Percentiles rank a stretch among this genome's conserved stretches.
These are phyloP conservation scores for Croton setiger DNA, from an alignment of 441 rosid species.

Conservation along the genomic window DNA sequence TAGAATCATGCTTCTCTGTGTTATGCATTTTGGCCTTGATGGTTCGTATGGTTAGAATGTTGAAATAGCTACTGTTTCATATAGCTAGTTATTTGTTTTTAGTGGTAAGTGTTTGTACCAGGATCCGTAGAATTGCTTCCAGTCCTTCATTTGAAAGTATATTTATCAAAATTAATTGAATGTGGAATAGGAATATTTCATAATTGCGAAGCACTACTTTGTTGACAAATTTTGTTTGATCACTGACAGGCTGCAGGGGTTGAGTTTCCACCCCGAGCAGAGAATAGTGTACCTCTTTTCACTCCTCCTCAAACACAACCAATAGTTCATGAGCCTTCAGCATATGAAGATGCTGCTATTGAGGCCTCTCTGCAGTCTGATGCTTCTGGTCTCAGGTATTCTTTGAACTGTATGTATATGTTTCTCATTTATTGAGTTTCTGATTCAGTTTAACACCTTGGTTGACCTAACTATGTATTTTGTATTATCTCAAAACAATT, in stretches of 20 bases:
- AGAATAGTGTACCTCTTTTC: slow-evolving; percentile 75
- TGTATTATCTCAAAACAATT: too few species aligned
- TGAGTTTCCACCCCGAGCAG: slow-evolving; percentile 91
- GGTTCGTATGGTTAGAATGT: not conserved
- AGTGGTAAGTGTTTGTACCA: not conserved
- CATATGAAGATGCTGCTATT: slow-evolving; percentile 85
- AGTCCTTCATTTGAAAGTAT: not conserved
- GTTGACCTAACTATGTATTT: too few species aligned
- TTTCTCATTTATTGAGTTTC: slow-evolving; percentile 12
- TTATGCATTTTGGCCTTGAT: not conserved
- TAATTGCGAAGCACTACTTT: not conserved
- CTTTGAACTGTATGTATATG: not conserved
- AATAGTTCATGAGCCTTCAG: slow-evolving; percentile 42
- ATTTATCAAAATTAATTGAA: not conserved
- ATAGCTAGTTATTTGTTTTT: not conserved
- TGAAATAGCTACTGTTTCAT: not conserved
- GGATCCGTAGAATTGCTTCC: not conserved
- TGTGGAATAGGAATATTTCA: not conserved
- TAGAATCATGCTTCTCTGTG: not conserved
- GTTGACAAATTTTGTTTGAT: slow-evolving; percentile 9
- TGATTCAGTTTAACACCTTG: not conserved
- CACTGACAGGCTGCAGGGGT: slow-evolving; percentile 72
- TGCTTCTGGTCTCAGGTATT: slow-evolving; percentile 78
- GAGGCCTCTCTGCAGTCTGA: slow-evolving; percentile 86
- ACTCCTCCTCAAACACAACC: slow-evolving; percentile 99